Evolutionary conservation across 805 yeast genomes (phyloP).

Genomic region (Schwanniomyces polymorphus): DNA sequence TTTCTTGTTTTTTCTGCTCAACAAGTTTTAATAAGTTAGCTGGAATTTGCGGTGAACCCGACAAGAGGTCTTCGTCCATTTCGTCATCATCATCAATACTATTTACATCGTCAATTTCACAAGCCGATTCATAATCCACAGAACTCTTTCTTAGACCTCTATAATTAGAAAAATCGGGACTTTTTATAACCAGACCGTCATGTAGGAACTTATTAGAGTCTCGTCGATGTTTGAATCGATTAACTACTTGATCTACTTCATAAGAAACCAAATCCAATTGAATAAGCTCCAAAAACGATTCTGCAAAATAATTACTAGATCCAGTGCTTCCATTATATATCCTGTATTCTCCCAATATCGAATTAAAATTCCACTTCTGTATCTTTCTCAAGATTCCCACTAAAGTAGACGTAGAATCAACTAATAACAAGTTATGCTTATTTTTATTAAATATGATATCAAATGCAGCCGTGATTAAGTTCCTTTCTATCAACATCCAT

Average conservation of each 20-base stretch:
- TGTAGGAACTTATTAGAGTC: not conserved
- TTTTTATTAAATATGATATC: slow-evolving; percentile 61
- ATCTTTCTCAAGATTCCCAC: slow-evolving; percentile 79
- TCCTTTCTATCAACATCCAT: slow-evolving; percentile 76
- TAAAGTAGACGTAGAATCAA: slow-evolving; percentile 78
- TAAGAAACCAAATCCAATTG: slow-evolving; percentile 51
- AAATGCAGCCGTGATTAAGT: slow-evolving; percentile 63
- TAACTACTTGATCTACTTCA: slow-evolving; percentile 32
- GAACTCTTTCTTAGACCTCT: slow-evolving; percentile 2
- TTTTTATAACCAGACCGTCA: not conserved
- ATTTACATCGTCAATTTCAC: slow-evolving; percentile 24
- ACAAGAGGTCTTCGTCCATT: slow-evolving; percentile 44
- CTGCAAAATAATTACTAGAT: slow-evolving; percentile 75
- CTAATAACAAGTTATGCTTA: slow-evolving; percentile 67
- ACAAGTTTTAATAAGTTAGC: slow-evolving; percentile 55
- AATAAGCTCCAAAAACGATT: slow-evolving; percentile 76
- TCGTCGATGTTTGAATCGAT: slow-evolving; percentile 16
- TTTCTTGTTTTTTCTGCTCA: slow-evolving; percentile 46
- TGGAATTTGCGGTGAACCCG: slow-evolving; percentile 72
- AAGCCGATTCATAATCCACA: slow-evolving; percentile 15
- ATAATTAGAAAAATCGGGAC: slow-evolving; percentile 1
- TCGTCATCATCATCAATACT: slow-evolving; percentile 43
- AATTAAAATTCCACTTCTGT: slow-evolving; percentile 86
- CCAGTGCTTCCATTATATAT: slow-evolving; percentile 63
- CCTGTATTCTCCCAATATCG: slow-evolving; percentile 83